A percentile compares a stretch with the other conserved stretches of the same genome.
Evolutionary conservation across 495 filamentous ascomycete genomes (phyloP).

Genomic region (Pseudevernia furfuracea): DNA sequence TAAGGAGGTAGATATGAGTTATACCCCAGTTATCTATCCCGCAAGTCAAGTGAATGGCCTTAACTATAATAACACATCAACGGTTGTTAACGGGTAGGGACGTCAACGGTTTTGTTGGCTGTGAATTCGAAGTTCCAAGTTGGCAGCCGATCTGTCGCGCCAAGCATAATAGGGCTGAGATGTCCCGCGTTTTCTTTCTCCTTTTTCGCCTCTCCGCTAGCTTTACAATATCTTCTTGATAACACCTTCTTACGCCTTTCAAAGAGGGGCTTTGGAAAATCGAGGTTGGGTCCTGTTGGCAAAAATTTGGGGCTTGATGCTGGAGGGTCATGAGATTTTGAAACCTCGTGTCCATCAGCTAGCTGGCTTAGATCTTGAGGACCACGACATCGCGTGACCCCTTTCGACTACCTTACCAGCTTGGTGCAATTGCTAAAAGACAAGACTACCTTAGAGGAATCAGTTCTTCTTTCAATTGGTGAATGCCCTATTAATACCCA

Average conservation of each 20-base stretch:
- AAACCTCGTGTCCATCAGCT: background rate
- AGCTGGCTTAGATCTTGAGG: background rate
- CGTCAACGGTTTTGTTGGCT: background rate
- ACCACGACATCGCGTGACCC: background rate
- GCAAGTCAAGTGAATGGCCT: background rate
- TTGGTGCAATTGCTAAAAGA: background rate
- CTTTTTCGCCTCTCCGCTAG: too few species aligned
- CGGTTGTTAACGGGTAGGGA: background rate
- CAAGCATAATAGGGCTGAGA: slow-evolving; percentile 1
- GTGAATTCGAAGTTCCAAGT: background rate
- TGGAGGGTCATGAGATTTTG: background rate
- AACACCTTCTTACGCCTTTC: too few species aligned
- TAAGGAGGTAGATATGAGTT: background rate
- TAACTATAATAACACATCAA: background rate
- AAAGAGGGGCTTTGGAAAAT: too few species aligned
- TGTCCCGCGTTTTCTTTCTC: background rate
- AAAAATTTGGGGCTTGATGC: too few species aligned
- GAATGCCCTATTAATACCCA: too few species aligned
- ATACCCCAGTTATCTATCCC: background rate
- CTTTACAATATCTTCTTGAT: background rate
- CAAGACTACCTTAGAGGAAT: too few species aligned
- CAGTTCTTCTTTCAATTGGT: too few species aligned
- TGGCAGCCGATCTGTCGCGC: slow-evolving; percentile 1
- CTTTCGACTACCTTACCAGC: too few species aligned
- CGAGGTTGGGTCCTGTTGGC: too few species aligned